These are phyloP conservation scores for Penicillium italicum DNA, from an alignment of 2,329 filamentous ascomycete species.

Conservation along the genomic window DNA sequence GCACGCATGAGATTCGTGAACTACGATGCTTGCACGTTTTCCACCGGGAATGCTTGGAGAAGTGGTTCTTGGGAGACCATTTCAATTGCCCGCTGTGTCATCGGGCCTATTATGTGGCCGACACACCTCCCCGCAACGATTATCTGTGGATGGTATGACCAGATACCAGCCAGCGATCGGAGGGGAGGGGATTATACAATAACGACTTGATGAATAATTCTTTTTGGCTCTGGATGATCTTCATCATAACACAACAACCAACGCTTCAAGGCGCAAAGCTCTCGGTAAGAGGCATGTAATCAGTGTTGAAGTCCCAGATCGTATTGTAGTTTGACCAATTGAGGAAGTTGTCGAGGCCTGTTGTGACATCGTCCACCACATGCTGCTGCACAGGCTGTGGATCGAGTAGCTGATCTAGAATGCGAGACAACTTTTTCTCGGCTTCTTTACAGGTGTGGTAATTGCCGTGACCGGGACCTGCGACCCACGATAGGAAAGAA, in stretches of 20 bases:
- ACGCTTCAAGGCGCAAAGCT: constrained; percentile 17
- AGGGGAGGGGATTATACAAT: background rate
- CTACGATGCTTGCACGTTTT: constrained; percentile 41
- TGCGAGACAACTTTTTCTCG: constrained; percentile 36
- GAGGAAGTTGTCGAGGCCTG: constrained; percentile 31
- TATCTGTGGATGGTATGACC: constrained; percentile 39
- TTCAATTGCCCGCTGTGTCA: constrained; percentile 41
- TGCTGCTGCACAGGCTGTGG: constrained; percentile 31
- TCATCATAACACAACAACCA: background rate
- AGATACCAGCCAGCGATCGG: background rate
- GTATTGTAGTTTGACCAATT: constrained; percentile 35
- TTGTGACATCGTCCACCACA: constrained; percentile 29
- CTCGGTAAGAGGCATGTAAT: constrained; percentile 24
- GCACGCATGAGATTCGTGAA: constrained; percentile 36
- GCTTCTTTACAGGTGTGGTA: constrained; percentile 35
- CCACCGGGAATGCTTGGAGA: constrained; percentile 40
- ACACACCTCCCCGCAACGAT: constrained; percentile 29
- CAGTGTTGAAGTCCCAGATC: constrained; percentile 32
- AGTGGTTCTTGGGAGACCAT: constrained; percentile 40
- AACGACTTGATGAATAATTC: background rate
- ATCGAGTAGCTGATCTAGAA: constrained; percentile 36
- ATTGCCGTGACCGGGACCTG: constrained; percentile 34
- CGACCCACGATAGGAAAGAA: constrained; percentile 33
- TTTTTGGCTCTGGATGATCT: background rate
- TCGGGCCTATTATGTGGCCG: constrained; percentile 33